Percentiles rank a stretch among this genome's conserved stretches.
Conservation (phyloP, 1,284 basidiomycete species). For the Malassezia obtusa region DNA sequence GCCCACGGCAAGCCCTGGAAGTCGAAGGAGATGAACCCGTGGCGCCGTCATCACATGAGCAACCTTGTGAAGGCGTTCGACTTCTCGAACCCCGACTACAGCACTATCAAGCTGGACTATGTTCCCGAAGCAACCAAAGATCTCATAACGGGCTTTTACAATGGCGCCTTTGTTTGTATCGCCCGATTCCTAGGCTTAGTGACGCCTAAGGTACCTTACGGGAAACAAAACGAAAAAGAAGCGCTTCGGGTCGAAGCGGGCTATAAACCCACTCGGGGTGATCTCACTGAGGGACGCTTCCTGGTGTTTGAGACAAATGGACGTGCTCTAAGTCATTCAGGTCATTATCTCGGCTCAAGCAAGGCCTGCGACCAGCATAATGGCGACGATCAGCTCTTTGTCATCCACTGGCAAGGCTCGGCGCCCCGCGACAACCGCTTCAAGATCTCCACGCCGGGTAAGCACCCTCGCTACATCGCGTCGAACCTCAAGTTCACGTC, state of each 20-base stretch:
- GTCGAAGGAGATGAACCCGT: slow-evolving; percentile 24
- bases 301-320: slow-evolving; percentile 22
- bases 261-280: slow-evolving; percentile 28
- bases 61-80: slow-evolving; percentile 34
- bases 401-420: slow-evolving; percentile 13
- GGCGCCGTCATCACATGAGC: slow-evolving; percentile 32
- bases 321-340: slow-evolving; percentile 16
- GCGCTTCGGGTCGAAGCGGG: slow-evolving; percentile 21
- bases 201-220: slow-evolving; percentile 15
- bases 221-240: slow-evolving; percentile 1
- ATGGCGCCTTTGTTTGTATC: slow-evolving; percentile 17
- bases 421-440: slow-evolving; percentile 12
- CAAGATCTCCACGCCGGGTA: slow-evolving; percentile 5
- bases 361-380: background rate
- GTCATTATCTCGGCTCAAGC: background rate
- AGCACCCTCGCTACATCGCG: slow-evolving; percentile 8
- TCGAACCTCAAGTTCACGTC: background rate
- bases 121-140: slow-evolving; percentile 18
- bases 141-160: slow-evolving; percentile 17
- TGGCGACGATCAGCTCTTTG: slow-evolving; percentile 6
- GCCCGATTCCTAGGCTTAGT: background rate
- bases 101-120: slow-evolving; percentile 12
- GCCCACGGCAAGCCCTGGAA: slow-evolving; percentile 28
- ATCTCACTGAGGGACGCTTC: slow-evolving; percentile 33
- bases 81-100: slow-evolving; percentile 22